These are phyloP conservation scores for Sporobolomyces pararoseus DNA, from an alignment of 768 basidiomycete genomes.

Conservation along the genomic window DNA sequence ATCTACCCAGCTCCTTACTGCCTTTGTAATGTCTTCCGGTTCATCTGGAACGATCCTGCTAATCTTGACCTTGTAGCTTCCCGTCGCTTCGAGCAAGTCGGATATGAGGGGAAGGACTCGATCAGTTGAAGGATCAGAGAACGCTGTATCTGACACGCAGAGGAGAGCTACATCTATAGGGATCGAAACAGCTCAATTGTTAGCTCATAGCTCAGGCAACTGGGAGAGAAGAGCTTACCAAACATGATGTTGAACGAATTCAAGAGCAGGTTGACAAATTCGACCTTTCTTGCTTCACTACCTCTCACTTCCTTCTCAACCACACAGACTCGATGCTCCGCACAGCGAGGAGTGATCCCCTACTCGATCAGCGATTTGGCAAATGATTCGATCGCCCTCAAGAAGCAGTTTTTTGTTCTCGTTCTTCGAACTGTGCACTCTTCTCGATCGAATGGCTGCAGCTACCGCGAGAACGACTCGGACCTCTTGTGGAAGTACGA, in stretches of 20 bases:
- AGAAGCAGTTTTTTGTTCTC: too few relatives aligned
- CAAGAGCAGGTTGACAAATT: too few relatives aligned
- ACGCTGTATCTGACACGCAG: conserved; percentile 32
- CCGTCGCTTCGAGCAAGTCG: conserved; percentile 4
- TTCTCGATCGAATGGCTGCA: too few relatives aligned
- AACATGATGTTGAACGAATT: neutral
- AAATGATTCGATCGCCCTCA: too few relatives aligned
- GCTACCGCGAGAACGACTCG: too few relatives aligned
- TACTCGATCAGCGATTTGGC: too few relatives aligned
- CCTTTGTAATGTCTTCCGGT: conserved; percentile 54
- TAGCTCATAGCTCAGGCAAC: neutral
- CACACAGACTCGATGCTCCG: too few relatives aligned
- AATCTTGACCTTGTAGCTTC: conserved; percentile 3
- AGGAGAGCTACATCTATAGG: conserved; percentile 16
- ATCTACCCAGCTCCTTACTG: conserved; percentile 52
- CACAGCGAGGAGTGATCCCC: too few relatives aligned
- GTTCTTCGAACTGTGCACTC: too few relatives aligned
- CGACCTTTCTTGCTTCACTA: too few relatives aligned
- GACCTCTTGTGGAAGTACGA: too few relatives aligned
- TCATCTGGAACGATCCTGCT: conserved; percentile 65
- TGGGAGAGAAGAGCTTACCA: neutral
- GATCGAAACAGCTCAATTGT: neutral
- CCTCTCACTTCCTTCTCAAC: too few relatives aligned
- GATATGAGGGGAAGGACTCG: conserved; percentile 23
- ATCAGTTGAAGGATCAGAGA: conserved; percentile 8